A percentile compares a stretch with the other conserved stretches of the same genome.
These are phyloP conservation scores for Fusarium caatingaense DNA, from an alignment of 2,329 filamentous ascomycete genomes.

Conservation along the genomic window DNA sequence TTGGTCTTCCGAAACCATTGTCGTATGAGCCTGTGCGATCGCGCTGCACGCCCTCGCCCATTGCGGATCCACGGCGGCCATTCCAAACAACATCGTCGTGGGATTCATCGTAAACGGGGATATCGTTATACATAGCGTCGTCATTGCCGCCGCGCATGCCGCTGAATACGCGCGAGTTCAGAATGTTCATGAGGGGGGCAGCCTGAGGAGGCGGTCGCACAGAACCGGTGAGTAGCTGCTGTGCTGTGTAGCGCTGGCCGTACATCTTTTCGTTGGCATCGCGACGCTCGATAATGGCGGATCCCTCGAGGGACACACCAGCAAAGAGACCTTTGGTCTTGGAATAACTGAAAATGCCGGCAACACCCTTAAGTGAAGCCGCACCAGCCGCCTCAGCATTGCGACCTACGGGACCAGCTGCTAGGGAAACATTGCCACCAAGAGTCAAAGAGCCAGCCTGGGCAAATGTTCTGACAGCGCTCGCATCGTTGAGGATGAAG, in stretches of 20 bases:
- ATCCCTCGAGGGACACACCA: slow-evolving; percentile 93
- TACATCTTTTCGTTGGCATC: slow-evolving; percentile 99
- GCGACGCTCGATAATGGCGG: slow-evolving; percentile 90
- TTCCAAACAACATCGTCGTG: slow-evolving; percentile 90
- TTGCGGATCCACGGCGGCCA: slow-evolving; percentile 75
- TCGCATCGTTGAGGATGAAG: slow-evolving; percentile 94
- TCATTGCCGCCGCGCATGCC: slow-evolving; percentile 66
- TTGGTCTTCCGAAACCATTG: slow-evolving; percentile 67
- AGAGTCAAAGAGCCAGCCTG: slow-evolving; percentile 92
- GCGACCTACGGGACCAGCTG: slow-evolving; percentile 90
- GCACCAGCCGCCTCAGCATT: slow-evolving; percentile 97
- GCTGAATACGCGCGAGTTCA: slow-evolving; percentile 87
- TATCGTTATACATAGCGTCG: slow-evolving; percentile 90
- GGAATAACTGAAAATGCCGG: slow-evolving; percentile 95
- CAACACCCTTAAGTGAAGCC: slow-evolving; percentile 87
- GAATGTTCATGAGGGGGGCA: slow-evolving; percentile 83
- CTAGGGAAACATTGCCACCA: slow-evolving; percentile 95
- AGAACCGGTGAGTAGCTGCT: slow-evolving; percentile 81
- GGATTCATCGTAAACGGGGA: slow-evolving; percentile 85
- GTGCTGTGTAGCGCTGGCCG: slow-evolving; percentile 81
- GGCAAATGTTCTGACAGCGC: slow-evolving; percentile 91
- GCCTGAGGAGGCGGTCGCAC: slow-evolving; percentile 84
- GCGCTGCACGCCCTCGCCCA: slow-evolving; percentile 70
- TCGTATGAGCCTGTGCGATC: slow-evolving; percentile 53
- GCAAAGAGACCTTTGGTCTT: slow-evolving; percentile 98